phyloP scores from a whole-genome alignment of 1,284 basidiomycete genomes.

The Leccinum holopus region DNA sequence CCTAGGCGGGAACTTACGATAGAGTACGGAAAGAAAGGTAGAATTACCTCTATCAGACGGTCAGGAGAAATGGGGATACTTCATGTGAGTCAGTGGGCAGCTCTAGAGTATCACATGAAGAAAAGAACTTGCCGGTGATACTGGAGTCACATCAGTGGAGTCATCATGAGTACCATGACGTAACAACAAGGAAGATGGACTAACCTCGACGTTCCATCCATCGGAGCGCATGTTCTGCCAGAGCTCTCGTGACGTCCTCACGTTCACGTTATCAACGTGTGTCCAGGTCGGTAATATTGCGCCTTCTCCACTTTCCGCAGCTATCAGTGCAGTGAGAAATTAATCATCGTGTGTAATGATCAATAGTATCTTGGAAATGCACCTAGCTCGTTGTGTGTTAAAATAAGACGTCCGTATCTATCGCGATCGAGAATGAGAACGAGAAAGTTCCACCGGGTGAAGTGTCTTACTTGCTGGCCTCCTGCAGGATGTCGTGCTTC shows the following conservation, averaged over 20 bases:
- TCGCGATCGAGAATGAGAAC: slow-evolving; percentile 7
- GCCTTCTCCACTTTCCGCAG: slow-evolving; percentile 70
- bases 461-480: slow-evolving; percentile 66
- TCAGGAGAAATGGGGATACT: slow-evolving; percentile 95
- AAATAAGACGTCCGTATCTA: slow-evolving; percentile 86
- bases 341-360: slow-evolving; percentile 1
- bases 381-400: slow-evolving; percentile 92
- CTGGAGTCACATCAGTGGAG: slow-evolving; percentile 25
- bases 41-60: slow-evolving; percentile 73
- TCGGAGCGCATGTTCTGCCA: slow-evolving; percentile 78
- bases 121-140: slow-evolving; percentile 58
- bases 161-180: slow-evolving; percentile 3
- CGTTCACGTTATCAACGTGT: slow-evolving; percentile 80
- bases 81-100: slow-evolving; percentile 5
- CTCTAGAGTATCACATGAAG: slow-evolving; percentile 10
- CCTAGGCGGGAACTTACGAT: slow-evolving; percentile 41
- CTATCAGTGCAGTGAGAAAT: slow-evolving; percentile 32
- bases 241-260: slow-evolving; percentile 86
- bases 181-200: slow-evolving; percentile 6
- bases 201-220: slow-evolving; percentile 88
- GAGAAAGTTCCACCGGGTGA: not conserved
- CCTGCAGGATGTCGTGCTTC: slow-evolving; percentile 92
- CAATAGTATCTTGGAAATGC: slow-evolving; percentile 22
- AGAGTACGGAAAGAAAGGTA: not conserved
- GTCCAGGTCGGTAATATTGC: slow-evolving; percentile 95